A percentile compares a stretch with the other conserved stretches of the same genome.
Evolutionary conservation across 176 grass and related monocot species (phyloP).

Genomic region (Oropetium thomaeum): DNA sequence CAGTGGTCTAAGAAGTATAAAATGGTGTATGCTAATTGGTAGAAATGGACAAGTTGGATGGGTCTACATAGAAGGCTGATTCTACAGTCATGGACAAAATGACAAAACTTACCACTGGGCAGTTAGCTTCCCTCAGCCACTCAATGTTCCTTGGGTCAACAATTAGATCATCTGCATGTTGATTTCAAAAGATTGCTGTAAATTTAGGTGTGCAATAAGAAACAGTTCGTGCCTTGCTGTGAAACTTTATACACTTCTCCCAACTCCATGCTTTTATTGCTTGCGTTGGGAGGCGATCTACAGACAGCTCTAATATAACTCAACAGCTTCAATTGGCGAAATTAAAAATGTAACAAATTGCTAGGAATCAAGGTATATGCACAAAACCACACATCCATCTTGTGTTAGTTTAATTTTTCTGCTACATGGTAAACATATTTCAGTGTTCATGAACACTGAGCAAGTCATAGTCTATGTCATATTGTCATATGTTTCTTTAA

Average conservation of each 20-base stretch:
- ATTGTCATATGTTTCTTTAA: conserved; percentile 12
- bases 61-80: conserved; percentile 28
- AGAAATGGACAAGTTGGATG: too few species aligned
- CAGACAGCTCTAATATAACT: too few species aligned
- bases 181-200: conserved; percentile 8
- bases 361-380: too few species aligned
- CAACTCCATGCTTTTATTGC: not conserved
- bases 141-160: conserved; percentile 97
- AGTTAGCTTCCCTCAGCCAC: conserved; percentile 93
- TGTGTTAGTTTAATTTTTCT: too few species aligned
- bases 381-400: too few species aligned
- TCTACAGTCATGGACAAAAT: conserved; percentile 14
- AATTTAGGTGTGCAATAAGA: conserved; percentile 9
- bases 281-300: too few species aligned
- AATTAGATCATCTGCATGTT: conserved; percentile 81
- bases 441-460: conserved; percentile 10
- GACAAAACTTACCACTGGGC: conserved; percentile 80
- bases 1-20: not conserved
- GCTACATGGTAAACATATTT: too few species aligned
- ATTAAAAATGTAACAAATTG: too few species aligned
- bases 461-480: not conserved
- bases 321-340: too few species aligned
- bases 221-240: not conserved
- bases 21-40: too few species aligned
- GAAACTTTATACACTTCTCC: conserved; percentile 3